phyloP scores from a whole-genome alignment of 768 basidiomycete species.

The Phallus indusiatus region DNA sequence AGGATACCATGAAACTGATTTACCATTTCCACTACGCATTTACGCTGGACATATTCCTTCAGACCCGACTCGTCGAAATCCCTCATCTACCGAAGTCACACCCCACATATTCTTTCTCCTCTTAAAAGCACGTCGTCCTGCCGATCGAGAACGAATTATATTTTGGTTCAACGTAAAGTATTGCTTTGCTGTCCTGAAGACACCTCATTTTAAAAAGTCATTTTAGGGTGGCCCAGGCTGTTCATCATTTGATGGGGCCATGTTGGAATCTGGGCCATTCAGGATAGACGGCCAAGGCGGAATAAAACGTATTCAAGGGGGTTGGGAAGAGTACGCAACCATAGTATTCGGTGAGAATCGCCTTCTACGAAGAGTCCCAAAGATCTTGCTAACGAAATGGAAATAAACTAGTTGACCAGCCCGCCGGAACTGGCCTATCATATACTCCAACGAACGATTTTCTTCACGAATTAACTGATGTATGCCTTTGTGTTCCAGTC shows the following conservation, averaged over 20 bases:
- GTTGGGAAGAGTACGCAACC: conserved; percentile 96
- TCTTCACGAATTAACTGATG: conserved; percentile 70
- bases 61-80: conserved; percentile 50
- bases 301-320: conserved; percentile 68
- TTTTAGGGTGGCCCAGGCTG: conserved; percentile 90
- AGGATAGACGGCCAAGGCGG: conserved; percentile 63
- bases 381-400: conserved; percentile 4
- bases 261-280: conserved; percentile 99
- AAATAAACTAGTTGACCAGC: conserved; percentile 75
- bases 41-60: conserved; percentile 82
- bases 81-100: conserved; percentile 48
- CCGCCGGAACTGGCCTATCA: conserved; percentile 91
- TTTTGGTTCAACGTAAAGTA: conserved; percentile 96
- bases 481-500: conserved; percentile 19
- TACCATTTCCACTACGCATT: conserved; percentile 61
- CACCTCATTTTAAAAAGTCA: background rate
- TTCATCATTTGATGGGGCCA: conserved; percentile 91
- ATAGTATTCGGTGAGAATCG: conserved; percentile 76
- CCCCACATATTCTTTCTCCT: conserved; percentile 86
- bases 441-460: conserved; percentile 81
- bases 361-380: background rate
- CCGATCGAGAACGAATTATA: conserved; percentile 85
- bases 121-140: conserved; percentile 73
- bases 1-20: conserved; percentile 56
- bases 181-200: conserved; percentile 2